phyloP scores from a whole-genome alignment of 2,329 filamentous ascomycete species.

The Leptographium wingfieldii region DNA sequence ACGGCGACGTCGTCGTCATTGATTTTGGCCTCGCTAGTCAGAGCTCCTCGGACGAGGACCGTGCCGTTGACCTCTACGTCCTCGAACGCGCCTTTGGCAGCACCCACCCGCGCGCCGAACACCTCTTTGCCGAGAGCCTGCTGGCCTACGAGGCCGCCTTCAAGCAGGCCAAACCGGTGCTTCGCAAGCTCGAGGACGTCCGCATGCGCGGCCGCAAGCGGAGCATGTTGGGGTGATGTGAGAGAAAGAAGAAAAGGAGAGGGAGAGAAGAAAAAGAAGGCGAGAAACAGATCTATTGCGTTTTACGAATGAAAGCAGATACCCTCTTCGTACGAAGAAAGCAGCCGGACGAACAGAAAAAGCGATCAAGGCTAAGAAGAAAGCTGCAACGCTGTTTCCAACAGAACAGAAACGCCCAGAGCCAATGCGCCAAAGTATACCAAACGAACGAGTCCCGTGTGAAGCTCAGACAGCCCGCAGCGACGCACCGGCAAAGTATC shows the following conservation, averaged over 20 bases:
- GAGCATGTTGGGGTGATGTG: slow-evolving; percentile 76
- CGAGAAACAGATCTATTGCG: no score
- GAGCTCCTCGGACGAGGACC: slow-evolving; percentile 74
- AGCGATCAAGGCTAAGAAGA: no score
- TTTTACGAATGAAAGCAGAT: no score
- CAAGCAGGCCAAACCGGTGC: slow-evolving; percentile 59
- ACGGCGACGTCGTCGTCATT: slow-evolving; percentile 77
- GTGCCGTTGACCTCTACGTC: slow-evolving; percentile 92
- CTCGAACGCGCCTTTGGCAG: slow-evolving; percentile 88
- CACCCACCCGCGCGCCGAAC: slow-evolving; percentile 79
- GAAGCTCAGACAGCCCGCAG: slow-evolving; percentile 27
- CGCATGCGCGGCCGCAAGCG: slow-evolving; percentile 88
- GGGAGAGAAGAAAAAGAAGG: not conserved
- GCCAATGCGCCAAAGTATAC: no score
- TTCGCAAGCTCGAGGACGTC: slow-evolving; percentile 82
- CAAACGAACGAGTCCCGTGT: no score
- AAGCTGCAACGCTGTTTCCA: no score
- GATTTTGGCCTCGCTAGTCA: slow-evolving; percentile 87
- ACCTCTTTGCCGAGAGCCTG: slow-evolving; percentile 61
- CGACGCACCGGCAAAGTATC: slow-evolving; percentile 84
- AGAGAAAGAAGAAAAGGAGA: slow-evolving; percentile 2
- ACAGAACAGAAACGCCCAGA: no score
- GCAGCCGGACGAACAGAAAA: not conserved
- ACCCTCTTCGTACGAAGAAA: no score
- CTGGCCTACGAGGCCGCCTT: slow-evolving; percentile 61